Base-by-base conservation (phyloP, 2,329 filamentous ascomycete genomes). In the Botrytis byssoidea region DNA sequence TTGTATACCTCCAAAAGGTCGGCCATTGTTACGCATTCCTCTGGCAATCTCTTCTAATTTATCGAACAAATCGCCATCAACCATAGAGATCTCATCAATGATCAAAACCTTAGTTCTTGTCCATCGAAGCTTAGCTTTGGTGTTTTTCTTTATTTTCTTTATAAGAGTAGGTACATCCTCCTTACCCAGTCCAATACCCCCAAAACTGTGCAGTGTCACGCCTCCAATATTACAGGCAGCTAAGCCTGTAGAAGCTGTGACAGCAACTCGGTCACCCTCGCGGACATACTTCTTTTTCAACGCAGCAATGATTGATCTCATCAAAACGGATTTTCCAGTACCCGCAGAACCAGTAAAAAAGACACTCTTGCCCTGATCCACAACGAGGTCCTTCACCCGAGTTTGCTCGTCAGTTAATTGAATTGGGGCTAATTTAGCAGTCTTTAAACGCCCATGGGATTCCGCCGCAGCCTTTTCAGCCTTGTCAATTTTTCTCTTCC, bases 291-390 rank as follows among this genome's bases (percentile, higher is more conserved):
- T 98, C 76, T 89, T 89, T 74, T 92, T 92, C 69, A 99, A 81
- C 6, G 92, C 90, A 8, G 88, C 85, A 78, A 99, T 98, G 75
- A 98, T 97, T 77, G 97, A 91, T 76, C 95, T 89, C 88, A 99
- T 94, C 73, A 99, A 84, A 6, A 99, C 95, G 1, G 96, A 99
- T 85, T 99, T 99, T 82, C 96, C 96, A 7, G 96, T 98, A 86
- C 92, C 94, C 74, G 96, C 96, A 74, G 96, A 97, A 78, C 96
- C 96, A 1, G 96, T 99, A 82, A 99, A 99, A 85, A 99, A 99
- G 3, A 98, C 95, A 78, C 95, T 98, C 82, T 94, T 92, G 74
- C 88, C 88, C 76, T 93, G 85, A 35, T 96, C 88, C 12, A 94
- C 88, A 16, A 99, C 95, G 32, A 98, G 85, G 64, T 94, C 90